These are phyloP conservation scores for Sphagnurus paluster DNA, from an alignment of 1,284 basidiomycete species.

Conservation along the genomic window DNA sequence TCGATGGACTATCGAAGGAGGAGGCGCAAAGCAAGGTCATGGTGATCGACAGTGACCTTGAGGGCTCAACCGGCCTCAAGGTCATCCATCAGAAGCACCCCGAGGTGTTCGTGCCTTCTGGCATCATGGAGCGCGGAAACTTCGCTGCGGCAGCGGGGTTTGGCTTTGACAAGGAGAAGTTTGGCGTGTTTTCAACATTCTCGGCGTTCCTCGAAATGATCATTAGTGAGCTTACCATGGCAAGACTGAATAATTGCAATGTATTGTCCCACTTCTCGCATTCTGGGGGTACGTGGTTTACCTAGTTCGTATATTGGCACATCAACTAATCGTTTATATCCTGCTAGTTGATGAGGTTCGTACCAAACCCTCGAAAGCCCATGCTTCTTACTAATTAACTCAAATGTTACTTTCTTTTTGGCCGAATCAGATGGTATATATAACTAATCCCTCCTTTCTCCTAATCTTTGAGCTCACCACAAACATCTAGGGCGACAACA, in stretches of 20 bases:
- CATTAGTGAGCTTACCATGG: slow-evolving; percentile 88
- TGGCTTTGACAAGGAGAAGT: slow-evolving; percentile 69
- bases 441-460: not conserved
- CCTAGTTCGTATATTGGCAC: not conserved
- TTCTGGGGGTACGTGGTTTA: slow-evolving; percentile 66
- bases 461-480: not conserved
- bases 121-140: slow-evolving; percentile 83
- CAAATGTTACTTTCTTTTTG: no score
- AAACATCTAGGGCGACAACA: slow-evolving; percentile 83
- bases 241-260: slow-evolving; percentile 82
- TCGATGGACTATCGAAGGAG: slow-evolving; percentile 73
- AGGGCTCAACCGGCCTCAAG: slow-evolving; percentile 85
- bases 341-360: slow-evolving; percentile 66
- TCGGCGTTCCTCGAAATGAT: slow-evolving; percentile 89
- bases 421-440: slow-evolving; percentile 34
- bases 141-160: slow-evolving; percentile 86
- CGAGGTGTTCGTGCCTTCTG: slow-evolving; percentile 80
- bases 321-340: slow-evolving; percentile 5
- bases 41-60: slow-evolving; percentile 86
- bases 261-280: slow-evolving; percentile 87
- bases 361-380: no score
- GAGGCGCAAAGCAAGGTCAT: slow-evolving; percentile 79
- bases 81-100: slow-evolving; percentile 86
- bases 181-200: slow-evolving; percentile 84
- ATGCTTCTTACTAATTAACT: no score